phyloP scores from a whole-genome alignment of 2,329 filamentous ascomycete species.

The Magnaporthiopsis poae region DNA sequence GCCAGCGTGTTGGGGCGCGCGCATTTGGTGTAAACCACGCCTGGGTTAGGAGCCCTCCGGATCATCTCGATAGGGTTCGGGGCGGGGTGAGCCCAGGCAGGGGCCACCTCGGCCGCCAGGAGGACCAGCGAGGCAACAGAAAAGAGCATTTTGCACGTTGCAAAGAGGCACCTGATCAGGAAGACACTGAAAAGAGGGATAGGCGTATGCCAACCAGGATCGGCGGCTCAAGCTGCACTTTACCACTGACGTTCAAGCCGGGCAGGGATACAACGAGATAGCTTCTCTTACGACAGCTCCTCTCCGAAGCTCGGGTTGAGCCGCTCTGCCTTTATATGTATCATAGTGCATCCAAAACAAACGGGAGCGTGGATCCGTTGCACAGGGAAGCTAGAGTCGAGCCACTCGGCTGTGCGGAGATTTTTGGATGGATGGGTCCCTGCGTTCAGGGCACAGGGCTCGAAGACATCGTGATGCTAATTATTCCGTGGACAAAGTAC shows the following conservation, averaged over 20 bases:
- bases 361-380: background rate
- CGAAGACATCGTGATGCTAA: background rate
- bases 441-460: background rate
- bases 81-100: slow-evolving; percentile 7
- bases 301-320: background rate
- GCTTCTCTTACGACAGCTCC: background rate
- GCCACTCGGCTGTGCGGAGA: background rate
- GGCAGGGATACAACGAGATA: background rate
- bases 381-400: background rate
- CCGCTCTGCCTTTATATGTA: background rate
- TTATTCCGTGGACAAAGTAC: background rate
- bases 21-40: slow-evolving; percentile 36
- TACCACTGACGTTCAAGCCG: too few relatives aligned
- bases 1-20: slow-evolving; percentile 34
- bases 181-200: background rate
- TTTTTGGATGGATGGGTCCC: background rate
- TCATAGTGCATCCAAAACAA: background rate
- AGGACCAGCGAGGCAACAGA: slow-evolving; percentile 7
- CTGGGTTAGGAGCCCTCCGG: slow-evolving; percentile 29
- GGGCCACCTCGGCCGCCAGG: slow-evolving; percentile 5
- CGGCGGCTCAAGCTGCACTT: too few relatives aligned
- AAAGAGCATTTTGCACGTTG: background rate
- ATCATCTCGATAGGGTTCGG: slow-evolving; percentile 29
- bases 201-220: too few relatives aligned
- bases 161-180: slow-evolving; percentile 6